Percentiles rank a stretch among this genome's conserved stretches.
phyloP scores from a whole-genome alignment of 2,329 filamentous ascomycete genomes.

The Hypoxylon sp. region DNA sequence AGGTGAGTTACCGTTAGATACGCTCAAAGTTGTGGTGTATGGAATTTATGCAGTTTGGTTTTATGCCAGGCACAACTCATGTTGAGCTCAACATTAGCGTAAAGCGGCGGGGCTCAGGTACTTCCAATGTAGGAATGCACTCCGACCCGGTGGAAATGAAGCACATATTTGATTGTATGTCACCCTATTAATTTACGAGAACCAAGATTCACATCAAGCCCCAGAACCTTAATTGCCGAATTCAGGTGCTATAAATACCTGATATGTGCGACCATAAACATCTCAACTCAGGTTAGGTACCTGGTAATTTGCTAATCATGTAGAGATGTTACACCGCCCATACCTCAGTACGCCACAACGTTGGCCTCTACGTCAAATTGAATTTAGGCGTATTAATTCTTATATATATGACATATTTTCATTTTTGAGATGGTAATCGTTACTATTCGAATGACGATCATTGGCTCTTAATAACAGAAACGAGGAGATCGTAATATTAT shows the following conservation, averaged over 20 bases:
- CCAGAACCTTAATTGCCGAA: slow-evolving; percentile 9
- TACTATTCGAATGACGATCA: not conserved
- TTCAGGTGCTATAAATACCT: not conserved
- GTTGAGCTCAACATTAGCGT: too few relatives aligned
- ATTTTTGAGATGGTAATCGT: not conserved
- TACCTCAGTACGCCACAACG: not conserved
- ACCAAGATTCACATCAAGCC: slow-evolving; percentile 11
- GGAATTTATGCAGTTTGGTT: not conserved
- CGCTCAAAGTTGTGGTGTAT: not conserved
- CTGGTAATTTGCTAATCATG: not conserved
- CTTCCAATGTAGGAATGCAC: slow-evolving; percentile 2
- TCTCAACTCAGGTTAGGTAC: too few relatives aligned
- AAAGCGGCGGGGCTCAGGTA: not conserved
- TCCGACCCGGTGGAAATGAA: slow-evolving; percentile 18
- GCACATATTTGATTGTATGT: slow-evolving; percentile 8
- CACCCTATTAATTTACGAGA: not conserved
- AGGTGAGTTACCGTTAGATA: too few relatives aligned
- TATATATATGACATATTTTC: not conserved
- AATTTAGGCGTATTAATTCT: not conserved
- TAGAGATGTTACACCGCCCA: not conserved
- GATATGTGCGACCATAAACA: not conserved
- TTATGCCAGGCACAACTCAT: not conserved
- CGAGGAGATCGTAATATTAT: not conserved
- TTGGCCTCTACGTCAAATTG: not conserved
- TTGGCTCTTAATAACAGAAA: not conserved